Percentiles rank a stretch among this genome's conserved stretches.
Conservation (phyloP, 257 asterid species). For the Ehretia macrophylla region DNA sequence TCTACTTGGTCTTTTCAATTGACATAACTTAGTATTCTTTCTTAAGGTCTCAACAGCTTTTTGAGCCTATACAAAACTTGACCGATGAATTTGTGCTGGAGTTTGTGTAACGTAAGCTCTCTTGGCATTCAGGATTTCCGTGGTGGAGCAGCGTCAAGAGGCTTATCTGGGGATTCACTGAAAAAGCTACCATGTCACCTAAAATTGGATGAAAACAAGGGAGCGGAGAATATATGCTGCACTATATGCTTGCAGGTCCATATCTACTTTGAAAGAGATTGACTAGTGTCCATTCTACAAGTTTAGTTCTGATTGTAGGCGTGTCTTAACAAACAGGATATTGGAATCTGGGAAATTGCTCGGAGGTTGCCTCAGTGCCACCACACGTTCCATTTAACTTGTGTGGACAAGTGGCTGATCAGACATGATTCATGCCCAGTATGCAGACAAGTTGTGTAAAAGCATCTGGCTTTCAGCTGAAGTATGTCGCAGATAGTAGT, state of each 20-base stretch:
- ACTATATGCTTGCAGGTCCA: conserved; percentile 26
- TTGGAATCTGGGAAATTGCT: conserved; percentile 20
- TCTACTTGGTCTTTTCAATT: too few species aligned
- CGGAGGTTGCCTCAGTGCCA: conserved; percentile 26
- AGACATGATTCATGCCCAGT: conserved; percentile 26
- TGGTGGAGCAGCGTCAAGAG: conserved; percentile 9
- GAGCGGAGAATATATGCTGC: conserved; percentile 13
- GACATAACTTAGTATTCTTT: too few species aligned
- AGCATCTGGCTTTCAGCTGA: too few species aligned
- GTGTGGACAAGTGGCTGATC: conserved; percentile 28
- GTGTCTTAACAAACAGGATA: conserved; percentile 13
- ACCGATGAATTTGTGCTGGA: too few species aligned
- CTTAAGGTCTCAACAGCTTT: too few species aligned
- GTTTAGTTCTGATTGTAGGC: not conserved
- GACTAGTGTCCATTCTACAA: not conserved
- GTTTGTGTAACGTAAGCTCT: not conserved
- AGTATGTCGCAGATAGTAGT: too few species aligned
- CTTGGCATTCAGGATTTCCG: not conserved
- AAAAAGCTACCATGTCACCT: conserved; percentile 21
- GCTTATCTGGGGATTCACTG: conserved; percentile 16
- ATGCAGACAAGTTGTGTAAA: conserved; percentile 19
- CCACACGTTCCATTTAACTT: conserved; percentile 22
- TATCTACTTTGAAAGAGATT: not conserved
- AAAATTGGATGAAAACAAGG: conserved; percentile 5
- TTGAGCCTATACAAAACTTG: too few species aligned